Evolutionary conservation across 2,329 filamentous ascomycete genomes (phyloP).

Genomic region (Ophiocordyceps camponoti-leonardi): DNA sequence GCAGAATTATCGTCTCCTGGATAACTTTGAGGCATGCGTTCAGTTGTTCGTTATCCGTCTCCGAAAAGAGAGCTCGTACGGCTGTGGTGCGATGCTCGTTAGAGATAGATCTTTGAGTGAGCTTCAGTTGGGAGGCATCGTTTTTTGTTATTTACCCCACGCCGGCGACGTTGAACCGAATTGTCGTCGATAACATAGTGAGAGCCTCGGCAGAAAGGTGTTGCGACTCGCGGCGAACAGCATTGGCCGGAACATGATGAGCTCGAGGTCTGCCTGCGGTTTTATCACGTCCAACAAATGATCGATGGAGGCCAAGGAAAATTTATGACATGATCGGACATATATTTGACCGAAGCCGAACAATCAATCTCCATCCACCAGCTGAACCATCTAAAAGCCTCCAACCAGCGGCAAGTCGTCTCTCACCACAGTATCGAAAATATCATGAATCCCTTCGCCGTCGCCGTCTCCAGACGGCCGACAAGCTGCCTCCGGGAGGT

Average conservation of each 20-base stretch:
- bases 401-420: not conserved
- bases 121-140: not conserved
- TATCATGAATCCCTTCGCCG: constrained; percentile 32
- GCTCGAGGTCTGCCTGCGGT: not conserved
- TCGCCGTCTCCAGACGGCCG: constrained; percentile 44
- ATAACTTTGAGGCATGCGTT: constrained; percentile 33
- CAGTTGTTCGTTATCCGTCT: constrained; percentile 34
- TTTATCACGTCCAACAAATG: not conserved
- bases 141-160: constrained; percentile 8
- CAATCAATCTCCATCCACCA: not conserved
- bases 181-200: constrained; percentile 2
- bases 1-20: constrained; percentile 42
- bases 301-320: not conserved
- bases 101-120: not conserved
- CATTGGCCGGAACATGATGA: not conserved
- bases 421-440: not conserved
- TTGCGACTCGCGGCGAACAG: not conserved
- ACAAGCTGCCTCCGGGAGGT: constrained; percentile 52
- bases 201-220: not conserved
- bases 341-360: too few relatives aligned
- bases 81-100: constrained; percentile 8
- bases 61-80: constrained; percentile 25
- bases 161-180: constrained; percentile 13
- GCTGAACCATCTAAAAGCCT: not conserved
- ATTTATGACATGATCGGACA: not conserved